These are phyloP conservation scores for Westerdykella aurantiaca DNA, from an alignment of 2,329 filamentous ascomycete genomes.

Conservation along the genomic window DNA sequence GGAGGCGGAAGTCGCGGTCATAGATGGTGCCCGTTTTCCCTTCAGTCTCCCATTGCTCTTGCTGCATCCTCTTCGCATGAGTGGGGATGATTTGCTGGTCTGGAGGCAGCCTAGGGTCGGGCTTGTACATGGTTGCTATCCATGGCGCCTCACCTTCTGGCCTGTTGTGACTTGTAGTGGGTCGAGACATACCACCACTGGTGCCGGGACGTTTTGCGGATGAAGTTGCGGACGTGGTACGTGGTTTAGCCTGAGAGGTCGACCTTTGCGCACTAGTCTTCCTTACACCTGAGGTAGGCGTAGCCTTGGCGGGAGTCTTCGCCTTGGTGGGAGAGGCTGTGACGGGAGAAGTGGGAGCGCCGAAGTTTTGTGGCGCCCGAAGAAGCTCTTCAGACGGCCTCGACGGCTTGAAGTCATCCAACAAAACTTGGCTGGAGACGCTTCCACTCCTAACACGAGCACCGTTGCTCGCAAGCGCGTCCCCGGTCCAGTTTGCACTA, in stretches of 20 bases:
- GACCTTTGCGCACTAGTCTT: conserved; percentile 26
- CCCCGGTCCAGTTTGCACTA: conserved; percentile 54
- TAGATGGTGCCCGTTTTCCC: conserved; percentile 80
- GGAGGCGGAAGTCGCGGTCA: conserved; percentile 77
- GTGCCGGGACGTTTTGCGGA: conserved; percentile 55
- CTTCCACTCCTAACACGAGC: conserved; percentile 66
- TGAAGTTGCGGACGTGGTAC: conserved; percentile 25
- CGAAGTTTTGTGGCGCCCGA: conserved; percentile 16
- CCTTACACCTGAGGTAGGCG: conserved; percentile 29
- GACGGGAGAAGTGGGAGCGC: conserved; percentile 24
- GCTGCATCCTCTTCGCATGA: conserved; percentile 81
- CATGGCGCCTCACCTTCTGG: conserved; percentile 95
- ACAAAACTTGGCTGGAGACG: conserved; percentile 47
- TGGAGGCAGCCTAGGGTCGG: conserved; percentile 85
- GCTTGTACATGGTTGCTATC: conserved; percentile 91
- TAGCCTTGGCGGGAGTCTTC: conserved; percentile 35
- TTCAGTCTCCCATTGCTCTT: conserved; percentile 92
- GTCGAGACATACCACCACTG: conserved; percentile 50
- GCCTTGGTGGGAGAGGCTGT: conserved; percentile 36
- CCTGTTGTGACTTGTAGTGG: conserved; percentile 57
- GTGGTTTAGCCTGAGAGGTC: conserved; percentile 34
- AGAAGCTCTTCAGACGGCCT: conserved; percentile 22
- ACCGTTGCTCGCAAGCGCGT: conserved; percentile 55
- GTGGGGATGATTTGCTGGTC: conserved; percentile 95
- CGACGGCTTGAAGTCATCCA: conserved; percentile 44